Conservation (phyloP, 2,329 filamentous ascomycete genomes). For the Zymoseptoria crescenta region DNA sequence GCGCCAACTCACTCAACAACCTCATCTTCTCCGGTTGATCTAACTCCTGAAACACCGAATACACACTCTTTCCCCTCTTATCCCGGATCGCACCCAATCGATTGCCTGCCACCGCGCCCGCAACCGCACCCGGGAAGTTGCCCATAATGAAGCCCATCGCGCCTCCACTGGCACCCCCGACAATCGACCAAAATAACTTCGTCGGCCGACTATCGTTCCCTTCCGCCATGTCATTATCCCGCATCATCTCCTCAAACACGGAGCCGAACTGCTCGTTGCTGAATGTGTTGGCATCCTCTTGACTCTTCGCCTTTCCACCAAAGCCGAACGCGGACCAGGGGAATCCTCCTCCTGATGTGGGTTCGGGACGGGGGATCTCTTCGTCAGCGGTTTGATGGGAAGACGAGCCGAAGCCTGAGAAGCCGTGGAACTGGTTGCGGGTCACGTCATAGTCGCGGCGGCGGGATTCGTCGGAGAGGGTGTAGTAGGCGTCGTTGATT, state of each 20-base stretch:
- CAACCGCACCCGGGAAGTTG: slow-evolving; percentile 81
- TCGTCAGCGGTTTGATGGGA: slow-evolving; percentile 37
- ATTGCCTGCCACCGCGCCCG: slow-evolving; percentile 88
- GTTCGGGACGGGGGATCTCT: slow-evolving; percentile 38
- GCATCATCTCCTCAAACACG: slow-evolving; percentile 47
- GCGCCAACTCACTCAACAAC: slow-evolving; percentile 74
- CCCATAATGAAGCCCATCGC: slow-evolving; percentile 92
- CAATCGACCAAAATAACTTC: slow-evolving; percentile 73
- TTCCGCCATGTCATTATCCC: slow-evolving; percentile 61
- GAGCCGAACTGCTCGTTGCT: slow-evolving; percentile 79
- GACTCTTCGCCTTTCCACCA: slow-evolving; percentile 38
- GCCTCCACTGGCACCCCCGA: slow-evolving; percentile 80
- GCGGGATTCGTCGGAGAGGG: slow-evolving; percentile 69
- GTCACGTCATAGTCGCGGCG: slow-evolving; percentile 79
- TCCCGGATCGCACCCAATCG: slow-evolving; percentile 83
- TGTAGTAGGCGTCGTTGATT: slow-evolving; percentile 90
- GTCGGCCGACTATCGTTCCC: slow-evolving; percentile 53
- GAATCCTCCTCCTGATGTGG: slow-evolving; percentile 46
- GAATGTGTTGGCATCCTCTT: slow-evolving; percentile 41
- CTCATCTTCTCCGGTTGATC: slow-evolving; percentile 74
- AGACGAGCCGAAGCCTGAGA: slow-evolving; percentile 24
- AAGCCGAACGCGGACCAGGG: slow-evolving; percentile 71
- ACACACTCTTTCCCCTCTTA: slow-evolving; percentile 89
- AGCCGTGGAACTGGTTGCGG: slow-evolving; percentile 49
- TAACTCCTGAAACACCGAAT: slow-evolving; percentile 81